These are phyloP conservation scores for Cladosporium sphaerospermum DNA, from an alignment of 2,329 filamentous ascomycete genomes.

Conservation along the genomic window DNA sequence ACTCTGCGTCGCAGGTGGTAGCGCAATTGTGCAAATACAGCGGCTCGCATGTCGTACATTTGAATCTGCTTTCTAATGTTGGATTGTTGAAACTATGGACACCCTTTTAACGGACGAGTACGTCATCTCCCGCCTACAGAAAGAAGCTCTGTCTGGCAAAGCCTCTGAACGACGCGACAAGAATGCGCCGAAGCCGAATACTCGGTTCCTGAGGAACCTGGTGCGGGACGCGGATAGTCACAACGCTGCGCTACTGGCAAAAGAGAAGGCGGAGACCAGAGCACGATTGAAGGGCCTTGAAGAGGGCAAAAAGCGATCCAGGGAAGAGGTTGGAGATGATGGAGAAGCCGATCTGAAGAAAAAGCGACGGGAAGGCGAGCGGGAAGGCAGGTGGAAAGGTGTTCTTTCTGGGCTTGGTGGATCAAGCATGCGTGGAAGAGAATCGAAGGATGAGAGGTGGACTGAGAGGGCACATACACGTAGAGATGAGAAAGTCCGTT, in stretches of 20 bases:
- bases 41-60: too few relatives aligned
- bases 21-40: not conserved
- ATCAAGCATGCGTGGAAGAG: not conserved
- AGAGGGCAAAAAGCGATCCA: slow-evolving; percentile 15
- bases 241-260: slow-evolving; percentile 79
- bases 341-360: not conserved
- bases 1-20: not conserved
- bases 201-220: slow-evolving; percentile 78
- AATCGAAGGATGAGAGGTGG: not conserved
- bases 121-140: slow-evolving; percentile 69
- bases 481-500: not conserved
- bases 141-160: slow-evolving; percentile 45
- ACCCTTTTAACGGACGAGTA: slow-evolving; percentile 55
- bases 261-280: slow-evolving; percentile 72
- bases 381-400: slow-evolving; percentile 17
- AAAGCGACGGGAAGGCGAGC: slow-evolving; percentile 12
- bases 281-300: slow-evolving; percentile 59
- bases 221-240: slow-evolving; percentile 83
- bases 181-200: slow-evolving; percentile 76
- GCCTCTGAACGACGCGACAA: slow-evolving; percentile 45
- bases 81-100: not conserved
- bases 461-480: not conserved
- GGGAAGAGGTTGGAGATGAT: slow-evolving; percentile 14
- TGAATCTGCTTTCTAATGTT: too few relatives aligned
- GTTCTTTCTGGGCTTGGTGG: slow-evolving; percentile 15